Evolutionary conservation across 768 basidiomycete genomes (phyloP), one percentile per base, ranked within the genome.

Genomic region (Tylopilus rubrobrunneus): DNA sequence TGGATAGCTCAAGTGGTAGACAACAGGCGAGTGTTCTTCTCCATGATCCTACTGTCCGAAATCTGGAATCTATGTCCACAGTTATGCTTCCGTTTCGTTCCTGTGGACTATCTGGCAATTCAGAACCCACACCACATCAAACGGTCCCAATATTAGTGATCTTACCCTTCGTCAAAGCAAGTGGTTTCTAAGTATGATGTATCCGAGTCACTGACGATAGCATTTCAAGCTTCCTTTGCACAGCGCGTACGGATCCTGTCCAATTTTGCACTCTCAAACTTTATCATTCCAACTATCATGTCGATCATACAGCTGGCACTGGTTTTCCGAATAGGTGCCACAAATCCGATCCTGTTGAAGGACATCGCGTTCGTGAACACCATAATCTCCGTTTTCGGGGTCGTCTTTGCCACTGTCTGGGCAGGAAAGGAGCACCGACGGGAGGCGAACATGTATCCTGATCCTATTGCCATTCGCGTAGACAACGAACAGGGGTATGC

Each of bases 1-100:
- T 69, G 70, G 65, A 56, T 53, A 5, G 45, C 62, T 2, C 67
- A 69, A 49, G 34, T 66, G 4, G 53, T 63, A 27, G 68, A 70
- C 44, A 69, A 71, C 27, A 42, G 45, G 64, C 67, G 2, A 43
- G 50, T 52, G 5, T 17, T 5, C 4, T 14, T 28, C 2, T 2
- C 17, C 9, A 5, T 45, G n/a, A 39, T 14, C 5, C 33, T 21
- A 12, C 7, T 19, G 11, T 23, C 5, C 7, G 19, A 43, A 42
- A 5, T 8, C 12, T 5, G 29, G 33, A 34, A 34, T 6, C 43
- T 29, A 4, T 2, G 8, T 11, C 27, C 39, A 7, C 19, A 68
- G 68, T 19, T 69, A 60, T 45, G 62, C 57, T 9, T 62, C 68
- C 7, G 36, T 57, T 10, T 52, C 56, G 10, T 71, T 69, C 45